Evolutionary conservation across 176 grass and related monocot species (phyloP).

Genomic region (Saccharum spontaneum): DNA sequence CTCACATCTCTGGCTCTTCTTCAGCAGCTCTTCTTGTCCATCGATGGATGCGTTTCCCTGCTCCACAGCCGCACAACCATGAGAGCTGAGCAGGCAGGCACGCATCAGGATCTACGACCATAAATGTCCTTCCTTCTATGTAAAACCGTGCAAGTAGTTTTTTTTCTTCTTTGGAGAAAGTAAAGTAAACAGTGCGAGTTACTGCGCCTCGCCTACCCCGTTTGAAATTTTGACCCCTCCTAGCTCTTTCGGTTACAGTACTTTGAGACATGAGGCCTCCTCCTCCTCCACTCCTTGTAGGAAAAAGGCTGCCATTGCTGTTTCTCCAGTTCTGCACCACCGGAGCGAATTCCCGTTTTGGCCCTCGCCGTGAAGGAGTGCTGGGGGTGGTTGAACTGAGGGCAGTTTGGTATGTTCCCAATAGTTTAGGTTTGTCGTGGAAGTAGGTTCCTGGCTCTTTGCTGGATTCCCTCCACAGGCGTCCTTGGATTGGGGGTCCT

Average conservation of each 20-base stretch:
- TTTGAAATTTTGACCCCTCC: constrained; percentile 24
- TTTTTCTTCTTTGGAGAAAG: not conserved
- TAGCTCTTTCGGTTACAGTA: not conserved
- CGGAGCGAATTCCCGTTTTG: constrained; percentile 1
- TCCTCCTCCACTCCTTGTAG: constrained; percentile 25
- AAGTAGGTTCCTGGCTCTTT: constrained; percentile 27
- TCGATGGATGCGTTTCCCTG: constrained; percentile 23
- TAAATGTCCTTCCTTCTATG: constrained; percentile 7
- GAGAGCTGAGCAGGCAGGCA: not conserved
- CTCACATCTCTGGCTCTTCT: not conserved
- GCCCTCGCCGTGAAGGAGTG: not conserved
- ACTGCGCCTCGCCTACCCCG: constrained; percentile 13
- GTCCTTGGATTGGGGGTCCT: constrained; percentile 27
- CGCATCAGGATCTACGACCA: constrained; percentile 33
- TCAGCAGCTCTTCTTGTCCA: not conserved
- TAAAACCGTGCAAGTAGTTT: constrained; percentile 3
- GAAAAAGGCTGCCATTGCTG: constrained; percentile 33
- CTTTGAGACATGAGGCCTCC: not conserved
- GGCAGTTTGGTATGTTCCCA: constrained; percentile 22
- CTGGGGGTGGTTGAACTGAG: not conserved
- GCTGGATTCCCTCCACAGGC: constrained; percentile 41
- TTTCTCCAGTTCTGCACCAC: not conserved
- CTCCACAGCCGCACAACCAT: not conserved
- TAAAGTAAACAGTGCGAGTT: constrained; percentile 38
- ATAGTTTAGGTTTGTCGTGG: constrained; percentile 20